A percentile compares a stretch with the other conserved stretches of the same genome.
phyloP scores from a whole-genome alignment of 768 basidiomycete species.

The Pleurotus tuber-regium region DNA sequence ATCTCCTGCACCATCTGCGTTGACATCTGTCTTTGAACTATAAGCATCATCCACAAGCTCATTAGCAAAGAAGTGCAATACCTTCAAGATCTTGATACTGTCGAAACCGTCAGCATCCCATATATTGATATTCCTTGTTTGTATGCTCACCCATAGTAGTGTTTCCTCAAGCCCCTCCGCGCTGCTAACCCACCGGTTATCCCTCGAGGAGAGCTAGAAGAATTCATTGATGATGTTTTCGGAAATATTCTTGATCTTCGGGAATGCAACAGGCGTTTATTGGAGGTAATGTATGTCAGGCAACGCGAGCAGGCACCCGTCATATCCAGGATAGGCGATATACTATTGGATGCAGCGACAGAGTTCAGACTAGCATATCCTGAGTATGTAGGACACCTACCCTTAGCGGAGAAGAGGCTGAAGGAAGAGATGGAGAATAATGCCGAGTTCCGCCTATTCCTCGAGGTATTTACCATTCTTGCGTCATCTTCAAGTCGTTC shows the following conservation, averaged over 20 bases:
- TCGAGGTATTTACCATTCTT: slow-evolving; percentile 57
- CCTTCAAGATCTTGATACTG: slow-evolving; percentile 78
- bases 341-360: slow-evolving; percentile 83
- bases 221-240: slow-evolving; percentile 89
- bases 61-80: slow-evolving; percentile 90
- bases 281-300: slow-evolving; percentile 83
- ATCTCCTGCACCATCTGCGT: not conserved
- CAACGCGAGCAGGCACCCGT: slow-evolving; percentile 84
- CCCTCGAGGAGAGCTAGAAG: slow-evolving; percentile 55
- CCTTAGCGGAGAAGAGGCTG: slow-evolving; percentile 80
- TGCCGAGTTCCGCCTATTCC: slow-evolving; percentile 75
- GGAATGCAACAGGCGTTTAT: slow-evolving; percentile 76
- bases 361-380: slow-evolving; percentile 89
- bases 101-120: slow-evolving; percentile 54
- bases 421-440: slow-evolving; percentile 86
- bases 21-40: not conserved
- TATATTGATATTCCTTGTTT: not conserved
- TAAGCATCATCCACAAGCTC: slow-evolving; percentile 79
- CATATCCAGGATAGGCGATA: slow-evolving; percentile 83
- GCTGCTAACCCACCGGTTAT: slow-evolving; percentile 41
- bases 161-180: slow-evolving; percentile 47
- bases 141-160: not conserved
- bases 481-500: not conserved
- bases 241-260: slow-evolving; percentile 87
- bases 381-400: slow-evolving; percentile 79